A percentile compares a stretch with the other conserved stretches of the same genome.
Evolutionary conservation across 768 basidiomycete genomes (phyloP).

Genomic region (Leccinum pellstonianum): DNA sequence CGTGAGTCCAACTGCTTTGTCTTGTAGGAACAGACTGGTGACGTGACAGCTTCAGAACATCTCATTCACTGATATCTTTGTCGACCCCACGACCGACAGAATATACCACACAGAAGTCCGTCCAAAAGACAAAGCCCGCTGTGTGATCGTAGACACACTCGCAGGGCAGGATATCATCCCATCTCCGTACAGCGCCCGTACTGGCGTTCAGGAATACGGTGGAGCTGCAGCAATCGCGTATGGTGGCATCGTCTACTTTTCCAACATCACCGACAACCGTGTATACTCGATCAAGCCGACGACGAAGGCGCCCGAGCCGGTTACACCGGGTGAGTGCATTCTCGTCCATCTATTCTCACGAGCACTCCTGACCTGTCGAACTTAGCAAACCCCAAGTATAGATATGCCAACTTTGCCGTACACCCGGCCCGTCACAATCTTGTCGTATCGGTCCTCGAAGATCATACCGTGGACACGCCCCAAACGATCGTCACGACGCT

Average conservation of each 20-base stretch:
- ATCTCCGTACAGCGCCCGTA: constrained; percentile 53
- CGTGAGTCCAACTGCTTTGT: constrained; percentile 30
- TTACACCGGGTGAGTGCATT: constrained; percentile 55
- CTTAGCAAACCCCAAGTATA: constrained; percentile 33
- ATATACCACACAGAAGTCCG: constrained; percentile 62
- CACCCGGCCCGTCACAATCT: constrained; percentile 54
- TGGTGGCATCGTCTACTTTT: constrained; percentile 55
- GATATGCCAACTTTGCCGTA: constrained; percentile 63
- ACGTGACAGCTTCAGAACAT: constrained; percentile 26
- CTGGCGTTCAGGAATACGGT: constrained; percentile 70
- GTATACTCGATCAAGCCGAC: constrained; percentile 44
- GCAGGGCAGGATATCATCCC: constrained; percentile 50
- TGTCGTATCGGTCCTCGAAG: constrained; percentile 64
- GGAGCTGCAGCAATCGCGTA: constrained; percentile 61
- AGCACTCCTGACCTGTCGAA: neutral
- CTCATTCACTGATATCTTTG: constrained; percentile 43
- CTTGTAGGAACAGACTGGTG: neutral
- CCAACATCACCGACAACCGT: constrained; percentile 50
- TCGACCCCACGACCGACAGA: constrained; percentile 46
- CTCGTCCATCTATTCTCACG: neutral
- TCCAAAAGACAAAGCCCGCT: constrained; percentile 54
- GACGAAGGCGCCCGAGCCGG: constrained; percentile 38
- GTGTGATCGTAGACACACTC: constrained; percentile 54
- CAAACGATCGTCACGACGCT: constrained; percentile 49
- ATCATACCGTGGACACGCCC: constrained; percentile 52